These are phyloP conservation scores for Fagopyrum esculentum DNA, from an alignment of 148 eudicot genomes.

Conservation along the genomic window DNA sequence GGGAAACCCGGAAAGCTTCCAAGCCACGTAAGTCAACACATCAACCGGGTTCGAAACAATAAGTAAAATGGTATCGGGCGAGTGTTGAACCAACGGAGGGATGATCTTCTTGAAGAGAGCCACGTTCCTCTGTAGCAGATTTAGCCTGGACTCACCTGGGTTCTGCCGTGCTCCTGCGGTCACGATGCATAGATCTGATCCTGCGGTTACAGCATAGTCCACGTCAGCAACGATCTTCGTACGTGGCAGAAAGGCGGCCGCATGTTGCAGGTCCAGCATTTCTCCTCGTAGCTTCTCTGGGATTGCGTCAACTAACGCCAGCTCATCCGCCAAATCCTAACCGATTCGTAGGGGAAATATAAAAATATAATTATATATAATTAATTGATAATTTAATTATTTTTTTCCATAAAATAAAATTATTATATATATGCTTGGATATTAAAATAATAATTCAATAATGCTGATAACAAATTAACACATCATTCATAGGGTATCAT, in stretches of 20 bases:
- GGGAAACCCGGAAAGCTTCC: slow-evolving; percentile 86
- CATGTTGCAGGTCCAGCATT: slow-evolving; percentile 88
- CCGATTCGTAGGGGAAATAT: neutral
- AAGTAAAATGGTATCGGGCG: slow-evolving; percentile 56
- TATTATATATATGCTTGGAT: too few relatives aligned
- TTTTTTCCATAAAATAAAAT: neutral
- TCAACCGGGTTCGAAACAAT: slow-evolving; percentile 90
- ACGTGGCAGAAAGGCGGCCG: slow-evolving; percentile 93
- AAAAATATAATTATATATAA: too few relatives aligned
- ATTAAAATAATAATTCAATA: too few relatives aligned
- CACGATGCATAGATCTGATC: slow-evolving; percentile 74
- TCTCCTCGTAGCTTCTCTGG: slow-evolving; percentile 83
- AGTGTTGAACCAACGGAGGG: slow-evolving; percentile 48
- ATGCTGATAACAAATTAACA: neutral
- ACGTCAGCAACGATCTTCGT: slow-evolving; percentile 57
- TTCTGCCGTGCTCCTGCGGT: slow-evolving; percentile 90
- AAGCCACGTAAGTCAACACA: slow-evolving; percentile 72
- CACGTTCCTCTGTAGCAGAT: slow-evolving; percentile 67
- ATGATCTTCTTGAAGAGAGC: slow-evolving; percentile 44
- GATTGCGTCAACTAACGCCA: slow-evolving; percentile 67
- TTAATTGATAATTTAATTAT: too few relatives aligned
- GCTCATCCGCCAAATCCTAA: slow-evolving; percentile 63
- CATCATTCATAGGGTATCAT: too few relatives aligned
- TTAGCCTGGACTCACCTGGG: slow-evolving; percentile 77
- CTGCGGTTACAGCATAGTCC: slow-evolving; percentile 49